phyloP scores from a whole-genome alignment of 352 stramenopile species.

The Globisporangium cederbergense region DNA sequence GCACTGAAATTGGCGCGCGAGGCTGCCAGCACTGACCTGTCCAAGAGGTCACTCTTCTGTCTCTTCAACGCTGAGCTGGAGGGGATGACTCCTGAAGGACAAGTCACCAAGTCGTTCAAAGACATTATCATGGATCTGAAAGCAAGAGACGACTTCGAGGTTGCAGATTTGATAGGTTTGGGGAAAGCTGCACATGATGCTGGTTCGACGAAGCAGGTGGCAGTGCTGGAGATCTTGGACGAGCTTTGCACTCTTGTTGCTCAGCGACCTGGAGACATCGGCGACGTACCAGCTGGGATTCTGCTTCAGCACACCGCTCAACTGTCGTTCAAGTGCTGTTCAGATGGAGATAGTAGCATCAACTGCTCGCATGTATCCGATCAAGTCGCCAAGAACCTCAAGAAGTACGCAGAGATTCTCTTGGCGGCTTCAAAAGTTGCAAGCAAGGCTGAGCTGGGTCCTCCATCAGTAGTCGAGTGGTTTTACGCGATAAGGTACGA shows the following conservation, averaged over 20 bases:
- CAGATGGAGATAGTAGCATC: not conserved
- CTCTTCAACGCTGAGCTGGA: conserved; percentile 44
- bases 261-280: not conserved
- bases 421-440: conserved; percentile 21
- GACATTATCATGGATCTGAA: conserved; percentile 35
- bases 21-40: conserved; percentile 41
- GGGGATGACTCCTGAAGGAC: conserved; percentile 11
- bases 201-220: conserved; percentile 27
- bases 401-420: conserved; percentile 40
- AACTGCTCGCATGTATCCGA: conserved; percentile 6
- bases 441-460: conserved; percentile 22
- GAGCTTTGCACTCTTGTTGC: conserved; percentile 32
- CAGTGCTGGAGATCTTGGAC: conserved; percentile 50
- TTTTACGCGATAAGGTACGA: conserved; percentile 77
- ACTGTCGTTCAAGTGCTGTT: conserved; percentile 35
- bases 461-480: conserved; percentile 60
- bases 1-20: conserved; percentile 43
- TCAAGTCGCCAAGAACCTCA: conserved; percentile 33
- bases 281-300: conserved; percentile 29
- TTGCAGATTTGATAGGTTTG: conserved; percentile 54
- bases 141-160: conserved; percentile 56
- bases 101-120: conserved; percentile 11
- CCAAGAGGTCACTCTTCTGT: conserved; percentile 60
- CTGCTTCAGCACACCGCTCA: conserved; percentile 72
- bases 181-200: conserved; percentile 35